Evolutionary conservation across 2,329 filamentous ascomycete genomes (phyloP).

Genomic region (Lecanicillium sp.): DNA sequence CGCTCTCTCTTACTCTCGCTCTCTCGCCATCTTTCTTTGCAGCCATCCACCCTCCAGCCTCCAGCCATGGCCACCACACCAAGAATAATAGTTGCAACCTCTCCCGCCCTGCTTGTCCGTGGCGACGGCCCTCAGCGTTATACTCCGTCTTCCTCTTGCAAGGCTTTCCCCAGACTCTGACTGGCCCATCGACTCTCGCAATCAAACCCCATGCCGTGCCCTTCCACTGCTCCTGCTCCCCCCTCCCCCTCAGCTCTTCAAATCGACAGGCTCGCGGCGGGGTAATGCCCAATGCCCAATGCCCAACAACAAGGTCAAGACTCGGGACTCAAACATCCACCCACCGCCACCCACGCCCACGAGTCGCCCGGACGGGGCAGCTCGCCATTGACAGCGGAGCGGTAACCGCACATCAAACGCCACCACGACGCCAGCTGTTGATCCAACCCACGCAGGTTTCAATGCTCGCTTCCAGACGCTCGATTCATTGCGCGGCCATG

Average conservation of each 20-base stretch:
- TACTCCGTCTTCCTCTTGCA: too few relatives aligned
- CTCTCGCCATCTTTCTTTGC: not conserved
- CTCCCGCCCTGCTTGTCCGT: too few relatives aligned
- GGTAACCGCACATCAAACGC: constrained; percentile 6
- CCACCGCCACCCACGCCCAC: not conserved
- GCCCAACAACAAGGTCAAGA: not conserved
- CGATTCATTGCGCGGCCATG: too few relatives aligned
- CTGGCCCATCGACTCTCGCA: not conserved
- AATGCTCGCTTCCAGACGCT: not conserved
- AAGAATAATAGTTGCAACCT: too few relatives aligned
- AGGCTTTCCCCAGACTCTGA: not conserved
- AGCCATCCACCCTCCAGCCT: too few relatives aligned
- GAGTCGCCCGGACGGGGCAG: not conserved
- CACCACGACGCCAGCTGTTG: constrained; percentile 6
- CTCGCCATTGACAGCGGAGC: not conserved
- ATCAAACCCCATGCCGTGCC: not conserved
- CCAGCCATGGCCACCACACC: too few relatives aligned
- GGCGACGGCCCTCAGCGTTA: too few relatives aligned
- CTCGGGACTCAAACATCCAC: too few relatives aligned
- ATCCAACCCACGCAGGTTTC: not conserved
- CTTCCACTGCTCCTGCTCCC: too few relatives aligned
- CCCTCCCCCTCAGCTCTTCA: too few relatives aligned
- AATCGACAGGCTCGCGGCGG: not conserved
- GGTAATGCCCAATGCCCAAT: not conserved
- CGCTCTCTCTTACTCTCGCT: too few relatives aligned